Evolutionary conservation across 805 yeast species (phyloP).

Genomic region (Nakazawaea pomicola): DNA sequence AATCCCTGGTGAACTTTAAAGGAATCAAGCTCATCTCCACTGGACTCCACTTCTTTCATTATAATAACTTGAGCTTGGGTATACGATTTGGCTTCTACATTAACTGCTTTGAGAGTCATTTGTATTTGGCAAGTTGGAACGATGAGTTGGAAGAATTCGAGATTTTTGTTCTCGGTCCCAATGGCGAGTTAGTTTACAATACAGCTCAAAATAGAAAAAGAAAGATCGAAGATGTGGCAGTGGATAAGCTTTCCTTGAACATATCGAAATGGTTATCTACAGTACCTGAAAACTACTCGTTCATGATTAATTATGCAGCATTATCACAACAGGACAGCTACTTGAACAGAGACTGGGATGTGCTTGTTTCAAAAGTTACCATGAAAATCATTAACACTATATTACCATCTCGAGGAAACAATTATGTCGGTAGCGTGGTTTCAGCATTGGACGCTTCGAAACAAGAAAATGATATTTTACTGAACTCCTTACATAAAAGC

Average conservation of each 20-base stretch:
- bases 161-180: conserved; percentile 15
- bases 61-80: conserved; percentile 33
- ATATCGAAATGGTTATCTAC: conserved; percentile 21
- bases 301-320: conserved; percentile 31
- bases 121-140: conserved; percentile 34
- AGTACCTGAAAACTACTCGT: conserved; percentile 29
- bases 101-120: conserved; percentile 28
- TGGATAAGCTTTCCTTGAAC: conserved; percentile 26
- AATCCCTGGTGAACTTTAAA: conserved; percentile 28
- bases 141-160: conserved; percentile 25
- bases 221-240: conserved; percentile 16
- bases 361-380: conserved; percentile 19
- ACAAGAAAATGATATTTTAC: conserved; percentile 40
- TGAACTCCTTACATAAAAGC: conserved; percentile 30
- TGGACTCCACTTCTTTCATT: conserved; percentile 55
- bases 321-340: conserved; percentile 8
- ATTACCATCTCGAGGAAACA: conserved; percentile 18
- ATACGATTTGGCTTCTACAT: conserved; percentile 36
- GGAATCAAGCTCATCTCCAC: conserved; percentile 48
- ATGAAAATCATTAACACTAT: conserved; percentile 22
- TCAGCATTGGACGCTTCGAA: conserved; percentile 45
- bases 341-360: conserved; percentile 23
- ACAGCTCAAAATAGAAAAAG: not conserved
- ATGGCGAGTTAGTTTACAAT: not conserved
- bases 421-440: conserved; percentile 21